These are phyloP conservation scores for Crithidia bombi DNA, from an alignment of 208 protist genomes.

Conservation along the genomic window DNA sequence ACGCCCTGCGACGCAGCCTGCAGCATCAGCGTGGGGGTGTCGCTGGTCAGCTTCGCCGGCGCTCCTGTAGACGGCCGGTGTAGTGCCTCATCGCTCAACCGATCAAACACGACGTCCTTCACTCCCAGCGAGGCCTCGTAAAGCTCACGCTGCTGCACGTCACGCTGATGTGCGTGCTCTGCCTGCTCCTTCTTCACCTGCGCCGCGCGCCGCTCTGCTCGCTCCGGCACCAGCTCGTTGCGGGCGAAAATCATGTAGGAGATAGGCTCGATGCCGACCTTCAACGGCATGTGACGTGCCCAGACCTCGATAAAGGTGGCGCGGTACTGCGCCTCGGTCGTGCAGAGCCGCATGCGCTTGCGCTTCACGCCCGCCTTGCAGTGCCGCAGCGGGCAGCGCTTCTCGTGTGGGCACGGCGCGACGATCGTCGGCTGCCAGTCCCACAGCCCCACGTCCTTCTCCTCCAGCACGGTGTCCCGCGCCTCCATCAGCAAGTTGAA, in stretches of 20 bases:
- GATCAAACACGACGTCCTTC: slow-evolving; percentile 88
- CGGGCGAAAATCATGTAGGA: slow-evolving; percentile 86
- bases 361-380: slow-evolving; percentile 86
- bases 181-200: slow-evolving; percentile 42
- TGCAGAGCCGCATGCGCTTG: slow-evolving; percentile 88
- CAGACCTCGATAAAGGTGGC: slow-evolving; percentile 89
- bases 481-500: slow-evolving; percentile 92
- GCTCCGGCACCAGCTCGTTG: slow-evolving; percentile 87
- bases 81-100: slow-evolving; percentile 82
- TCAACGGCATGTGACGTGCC: slow-evolving; percentile 78
- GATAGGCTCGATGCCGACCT: slow-evolving; percentile 86
- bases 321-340: slow-evolving; percentile 82
- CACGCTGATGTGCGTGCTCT: slow-evolving; percentile 40
- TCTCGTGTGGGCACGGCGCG: slow-evolving; percentile 85
- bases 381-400: slow-evolving; percentile 82
- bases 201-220: slow-evolving; percentile 62
- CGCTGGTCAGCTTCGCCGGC: slow-evolving; percentile 48
- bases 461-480: slow-evolving; percentile 81
- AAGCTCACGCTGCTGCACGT: slow-evolving; percentile 62
- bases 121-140: slow-evolving; percentile 72
- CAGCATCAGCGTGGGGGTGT: background rate
- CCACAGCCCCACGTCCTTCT: slow-evolving; percentile 86
- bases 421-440: slow-evolving; percentile 91
- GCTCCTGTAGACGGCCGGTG: slow-evolving; percentile 73
- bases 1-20: background rate